phyloP scores from a whole-genome alignment of 176 grass and related monocot species.

The Lolium multiflorum region DNA sequence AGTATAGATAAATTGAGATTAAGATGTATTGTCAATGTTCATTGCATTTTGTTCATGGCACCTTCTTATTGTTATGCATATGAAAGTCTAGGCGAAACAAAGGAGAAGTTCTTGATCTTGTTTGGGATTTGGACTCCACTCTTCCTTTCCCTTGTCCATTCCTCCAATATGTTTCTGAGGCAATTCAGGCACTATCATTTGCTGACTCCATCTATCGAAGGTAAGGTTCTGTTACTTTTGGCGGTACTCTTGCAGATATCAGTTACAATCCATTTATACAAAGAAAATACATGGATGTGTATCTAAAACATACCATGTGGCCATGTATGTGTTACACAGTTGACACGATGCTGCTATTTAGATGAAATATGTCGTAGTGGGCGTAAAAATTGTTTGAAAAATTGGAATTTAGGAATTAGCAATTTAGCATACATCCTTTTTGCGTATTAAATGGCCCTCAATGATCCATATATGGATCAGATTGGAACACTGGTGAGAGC shows the following conservation, averaged over 20 bases:
- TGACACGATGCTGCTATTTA: constrained; percentile 24
- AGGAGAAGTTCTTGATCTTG: constrained; percentile 52
- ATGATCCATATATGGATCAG: neutral
- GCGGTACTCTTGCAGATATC: neutral
- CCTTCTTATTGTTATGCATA: constrained; percentile 52
- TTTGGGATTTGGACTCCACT: constrained; percentile 95
- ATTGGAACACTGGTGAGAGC: constrained; percentile 1
- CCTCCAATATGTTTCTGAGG: constrained; percentile 59
- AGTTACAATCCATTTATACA: constrained; percentile 14
- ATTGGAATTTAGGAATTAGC: constrained; percentile 22
- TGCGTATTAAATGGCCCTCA: neutral
- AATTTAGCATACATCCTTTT: constrained; percentile 11
- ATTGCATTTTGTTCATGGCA: constrained; percentile 9
- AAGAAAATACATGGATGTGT: neutral
- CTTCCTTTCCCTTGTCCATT: constrained; percentile 80
- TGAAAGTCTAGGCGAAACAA: constrained; percentile 67
- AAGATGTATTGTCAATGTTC: neutral
- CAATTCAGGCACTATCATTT: constrained; percentile 60
- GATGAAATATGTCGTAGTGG: neutral
- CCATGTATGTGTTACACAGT: neutral
- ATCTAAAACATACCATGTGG: neutral
- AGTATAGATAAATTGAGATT: constrained; percentile 6
- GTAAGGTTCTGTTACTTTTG: constrained; percentile 44
- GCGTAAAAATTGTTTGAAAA: neutral
- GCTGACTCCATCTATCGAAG: constrained; percentile 62